Evolutionary conservation across 495 filamentous ascomycete genomes (phyloP).

Genomic region (Wilcoxina mikolae): DNA sequence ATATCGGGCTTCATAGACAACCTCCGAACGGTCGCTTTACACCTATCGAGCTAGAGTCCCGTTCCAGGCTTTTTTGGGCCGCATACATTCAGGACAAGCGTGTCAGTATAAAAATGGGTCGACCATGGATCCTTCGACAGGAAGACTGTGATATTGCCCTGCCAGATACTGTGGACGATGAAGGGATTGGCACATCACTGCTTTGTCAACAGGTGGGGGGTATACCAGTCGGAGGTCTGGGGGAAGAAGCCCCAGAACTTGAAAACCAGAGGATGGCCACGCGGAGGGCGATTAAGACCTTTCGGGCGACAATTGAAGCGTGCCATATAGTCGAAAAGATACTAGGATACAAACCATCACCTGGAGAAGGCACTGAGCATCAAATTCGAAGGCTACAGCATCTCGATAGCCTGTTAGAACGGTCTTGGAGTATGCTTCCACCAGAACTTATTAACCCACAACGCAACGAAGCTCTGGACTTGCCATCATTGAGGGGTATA

Average conservation of each 20-base stretch:
- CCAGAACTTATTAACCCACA: slow-evolving; percentile 19
- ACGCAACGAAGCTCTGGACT: slow-evolving; percentile 15
- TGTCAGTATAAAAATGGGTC: slow-evolving; percentile 24
- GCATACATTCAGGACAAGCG: slow-evolving; percentile 29
- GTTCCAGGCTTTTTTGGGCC: slow-evolving; percentile 26
- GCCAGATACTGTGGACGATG: slow-evolving; percentile 9
- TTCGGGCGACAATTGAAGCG: slow-evolving; percentile 20
- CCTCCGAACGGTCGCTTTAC: slow-evolving; percentile 17
- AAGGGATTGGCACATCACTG: neutral
- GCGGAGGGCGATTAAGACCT: slow-evolving; percentile 13
- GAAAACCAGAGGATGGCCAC: neutral
- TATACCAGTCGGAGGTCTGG: neutral
- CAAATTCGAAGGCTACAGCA: slow-evolving; percentile 20
- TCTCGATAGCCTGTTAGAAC: slow-evolving; percentile 21
- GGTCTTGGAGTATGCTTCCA: slow-evolving; percentile 23
- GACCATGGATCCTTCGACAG: slow-evolving; percentile 25
- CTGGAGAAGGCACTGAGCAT: slow-evolving; percentile 17
- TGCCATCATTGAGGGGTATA: slow-evolving; percentile 22
- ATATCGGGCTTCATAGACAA: slow-evolving; percentile 24
- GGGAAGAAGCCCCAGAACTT: neutral
- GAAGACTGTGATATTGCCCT: slow-evolving; percentile 24
- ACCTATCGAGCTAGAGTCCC: slow-evolving; percentile 17
- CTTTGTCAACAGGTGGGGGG: neutral
- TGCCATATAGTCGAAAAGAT: slow-evolving; percentile 18
- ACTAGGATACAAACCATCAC: slow-evolving; percentile 12